Percentiles rank a stretch among this genome's conserved stretches.
Conservation (phyloP, 129 eudicot species). For the Erigeron canadensis region DNA sequence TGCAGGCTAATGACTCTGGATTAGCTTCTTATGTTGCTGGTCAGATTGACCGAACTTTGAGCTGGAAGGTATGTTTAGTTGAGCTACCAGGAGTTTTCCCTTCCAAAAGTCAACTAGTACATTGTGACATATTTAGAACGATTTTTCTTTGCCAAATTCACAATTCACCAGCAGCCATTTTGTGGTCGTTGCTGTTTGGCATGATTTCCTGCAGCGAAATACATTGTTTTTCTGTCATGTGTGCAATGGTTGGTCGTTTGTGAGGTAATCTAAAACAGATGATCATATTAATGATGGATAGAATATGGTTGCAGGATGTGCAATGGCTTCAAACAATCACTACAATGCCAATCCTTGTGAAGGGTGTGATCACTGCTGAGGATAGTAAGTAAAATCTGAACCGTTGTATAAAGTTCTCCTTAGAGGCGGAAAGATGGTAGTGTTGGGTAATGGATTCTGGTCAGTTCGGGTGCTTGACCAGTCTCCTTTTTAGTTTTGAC, state of each 20-base stretch:
- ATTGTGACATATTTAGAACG: neutral
- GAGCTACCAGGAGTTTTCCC: neutral
- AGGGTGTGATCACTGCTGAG: constrained; percentile 21
- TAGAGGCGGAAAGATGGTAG: neutral
- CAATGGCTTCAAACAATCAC: constrained; percentile 19
- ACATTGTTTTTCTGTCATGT: constrained; percentile 54
- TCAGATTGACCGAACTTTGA: constrained; percentile 85
- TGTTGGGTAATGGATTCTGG: neutral
- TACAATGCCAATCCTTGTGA: constrained; percentile 17
- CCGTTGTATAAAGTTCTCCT: neutral
- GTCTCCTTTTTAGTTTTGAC: neutral
- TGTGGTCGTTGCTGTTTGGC: neutral
- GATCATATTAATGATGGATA: neutral
- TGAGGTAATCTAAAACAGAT: neutral
- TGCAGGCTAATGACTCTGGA: constrained; percentile 80
- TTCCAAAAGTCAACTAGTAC: neutral
- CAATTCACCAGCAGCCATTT: neutral
- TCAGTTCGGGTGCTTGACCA: neutral
- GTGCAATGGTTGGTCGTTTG: neutral
- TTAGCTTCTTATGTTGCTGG: constrained; percentile 85
- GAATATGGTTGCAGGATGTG: constrained; percentile 19
- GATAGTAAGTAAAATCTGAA: constrained; percentile 3
- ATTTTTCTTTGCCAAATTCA: neutral
- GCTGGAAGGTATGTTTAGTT: constrained; percentile 67
- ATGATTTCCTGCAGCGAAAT: constrained; percentile 44